Conservation (phyloP, 306 rosid species). For the Rosa multiflora region DNA sequence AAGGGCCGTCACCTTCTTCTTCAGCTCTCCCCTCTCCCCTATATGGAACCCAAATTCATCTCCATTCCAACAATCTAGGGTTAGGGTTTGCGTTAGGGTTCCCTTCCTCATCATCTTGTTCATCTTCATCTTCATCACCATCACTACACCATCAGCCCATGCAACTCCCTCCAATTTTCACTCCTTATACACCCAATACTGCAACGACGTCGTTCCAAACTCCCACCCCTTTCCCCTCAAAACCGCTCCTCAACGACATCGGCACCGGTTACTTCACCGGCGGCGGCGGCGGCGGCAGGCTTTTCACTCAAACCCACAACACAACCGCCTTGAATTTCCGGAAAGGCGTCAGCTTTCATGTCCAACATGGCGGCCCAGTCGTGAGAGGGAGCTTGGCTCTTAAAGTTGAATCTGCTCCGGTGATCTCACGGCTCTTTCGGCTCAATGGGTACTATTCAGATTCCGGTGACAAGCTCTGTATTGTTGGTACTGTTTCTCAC, state of each 20-base stretch:
- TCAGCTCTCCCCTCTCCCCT: no score
- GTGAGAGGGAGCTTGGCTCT: constrained; percentile 39
- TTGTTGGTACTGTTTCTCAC: constrained; percentile 50
- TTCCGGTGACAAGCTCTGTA: constrained; percentile 67
- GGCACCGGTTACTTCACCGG: constrained; percentile 57
- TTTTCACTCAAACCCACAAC: constrained; percentile 33
- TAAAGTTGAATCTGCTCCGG: constrained; percentile 8
- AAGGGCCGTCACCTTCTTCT: no score
- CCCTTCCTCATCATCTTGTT: constrained; percentile 26
- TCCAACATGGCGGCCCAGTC: background rate
- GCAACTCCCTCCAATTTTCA: constrained; percentile 7
- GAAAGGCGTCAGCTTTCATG: constrained; percentile 20
- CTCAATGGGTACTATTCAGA: constrained; percentile 62
- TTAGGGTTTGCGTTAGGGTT: background rate
- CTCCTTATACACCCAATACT: constrained; percentile 41
- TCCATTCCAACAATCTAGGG: constrained; percentile 31
- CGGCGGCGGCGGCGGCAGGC: constrained; percentile 50
- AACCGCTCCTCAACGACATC: constrained; percentile 18
- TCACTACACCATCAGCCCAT: background rate
- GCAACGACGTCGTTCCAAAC: constrained; percentile 49
- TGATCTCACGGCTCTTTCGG: constrained; percentile 20
- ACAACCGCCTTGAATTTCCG: background rate
- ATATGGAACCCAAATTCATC: constrained; percentile 38
- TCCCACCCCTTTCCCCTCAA: constrained; percentile 5
- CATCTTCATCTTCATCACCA: background rate